A percentile compares a stretch with the other conserved stretches of the same genome.
Conservation (phyloP, 2,329 filamentous ascomycete species). For the Botrytis cinerea region DNA sequence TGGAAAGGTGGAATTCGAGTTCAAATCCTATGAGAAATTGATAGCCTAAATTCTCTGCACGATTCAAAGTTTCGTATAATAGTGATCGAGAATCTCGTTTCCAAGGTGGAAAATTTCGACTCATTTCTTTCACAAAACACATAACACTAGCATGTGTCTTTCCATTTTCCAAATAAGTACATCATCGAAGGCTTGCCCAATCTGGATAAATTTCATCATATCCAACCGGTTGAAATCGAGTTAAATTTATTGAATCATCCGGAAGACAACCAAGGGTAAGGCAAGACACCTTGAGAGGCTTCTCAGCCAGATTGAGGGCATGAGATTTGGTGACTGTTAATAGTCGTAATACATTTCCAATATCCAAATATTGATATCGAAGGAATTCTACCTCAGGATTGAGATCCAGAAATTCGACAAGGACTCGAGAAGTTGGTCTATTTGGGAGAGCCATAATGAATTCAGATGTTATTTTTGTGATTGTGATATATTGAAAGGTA, state of each 20-base stretch:
- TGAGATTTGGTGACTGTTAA: slow-evolving; percentile 66
- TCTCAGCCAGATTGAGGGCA: slow-evolving; percentile 49
- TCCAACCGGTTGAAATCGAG: slow-evolving; percentile 44
- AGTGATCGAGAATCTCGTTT: neutral
- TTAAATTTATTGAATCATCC: neutral
- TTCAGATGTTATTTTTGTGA: neutral
- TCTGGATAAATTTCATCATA: slow-evolving; percentile 70
- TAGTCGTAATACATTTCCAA: slow-evolving; percentile 64
- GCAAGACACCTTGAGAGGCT: slow-evolving; percentile 48
- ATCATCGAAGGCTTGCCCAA: slow-evolving; percentile 54
- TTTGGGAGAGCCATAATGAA: neutral
- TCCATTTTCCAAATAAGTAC: slow-evolving; percentile 49
- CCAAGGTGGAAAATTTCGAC: neutral
- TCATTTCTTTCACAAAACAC: slow-evolving; percentile 59
- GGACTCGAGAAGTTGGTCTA: neutral
- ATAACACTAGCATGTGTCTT: slow-evolving; percentile 56
- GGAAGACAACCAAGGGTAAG: slow-evolving; percentile 44
- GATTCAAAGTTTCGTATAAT: neutral
- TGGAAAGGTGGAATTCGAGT: slow-evolving; percentile 73
- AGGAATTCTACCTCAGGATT: slow-evolving; percentile 62
- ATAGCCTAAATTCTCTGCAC: neutral
- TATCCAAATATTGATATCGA: slow-evolving; percentile 75
- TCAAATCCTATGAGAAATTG: slow-evolving; percentile 73
- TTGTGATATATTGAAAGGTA: neutral
- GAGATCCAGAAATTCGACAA: slow-evolving; percentile 48